Evolutionary conservation across 441 rosid species (phyloP), one percentile per base, ranked within the genome.

Genomic region (Erodium moschatum): DNA sequence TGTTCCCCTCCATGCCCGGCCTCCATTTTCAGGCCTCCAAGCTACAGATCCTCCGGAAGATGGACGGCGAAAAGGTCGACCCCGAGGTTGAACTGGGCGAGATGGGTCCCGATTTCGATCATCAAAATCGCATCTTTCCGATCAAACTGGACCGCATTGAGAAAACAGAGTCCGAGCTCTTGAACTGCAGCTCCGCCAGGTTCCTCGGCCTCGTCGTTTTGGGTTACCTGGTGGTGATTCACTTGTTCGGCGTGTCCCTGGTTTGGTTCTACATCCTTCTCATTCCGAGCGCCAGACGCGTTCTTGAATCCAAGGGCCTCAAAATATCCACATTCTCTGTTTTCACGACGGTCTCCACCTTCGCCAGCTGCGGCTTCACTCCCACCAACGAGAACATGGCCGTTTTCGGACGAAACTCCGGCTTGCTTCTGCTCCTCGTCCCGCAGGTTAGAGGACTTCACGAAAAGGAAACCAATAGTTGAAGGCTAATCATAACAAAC

Each of bases 301-400:
- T 84, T 6, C 85, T 86, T 0, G 33, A 46, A 24, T 63, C 64
- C 42, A 88, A 81, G 40, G 64, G 78, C 1, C 64, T 85, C 0
- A 66, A 80, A 5, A 66, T 64, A 4, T 16, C 62, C 9, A 88
- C 46, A n/a, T n/a, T n/a, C n/a, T n/a, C n/a, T n/a, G n/a, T n/a
- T n/a, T n/a, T n/a, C n/a, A n/a, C n/a, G n/a, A 60, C 80, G 0
- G 71, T 83, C 1, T 88, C 91, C 0, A 85, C 85, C 0, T 82
- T 85, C 16, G 58, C 81, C 2, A 82, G 67, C 69, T 82, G 88
- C 1, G 94, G 89, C 1, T 88, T 84, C 50, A 48, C 80, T 0
- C 94, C 91, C 0, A 86, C 87, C 0, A 86, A 86, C 20, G 91
- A 88, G 69, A 88, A 88, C 77, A 84, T 88, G 91, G 19, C 77